Evolutionary conservation across 2,329 filamentous ascomycete species (phyloP), one percentile per base, ranked within the genome.

Genomic region (Colletotrichum eremochloae): DNA sequence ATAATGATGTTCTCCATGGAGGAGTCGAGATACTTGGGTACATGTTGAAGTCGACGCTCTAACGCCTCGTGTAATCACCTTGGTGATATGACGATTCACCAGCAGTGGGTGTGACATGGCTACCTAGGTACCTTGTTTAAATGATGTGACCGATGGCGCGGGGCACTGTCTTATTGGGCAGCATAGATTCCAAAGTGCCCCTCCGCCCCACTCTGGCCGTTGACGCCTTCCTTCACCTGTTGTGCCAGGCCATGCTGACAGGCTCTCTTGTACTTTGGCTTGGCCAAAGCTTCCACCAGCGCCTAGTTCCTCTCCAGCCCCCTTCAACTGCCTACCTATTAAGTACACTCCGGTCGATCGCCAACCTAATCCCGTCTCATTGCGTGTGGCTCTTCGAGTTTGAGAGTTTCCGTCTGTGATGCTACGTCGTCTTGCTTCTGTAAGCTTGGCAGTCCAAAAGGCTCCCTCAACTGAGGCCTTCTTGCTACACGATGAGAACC

Each of bases 1-100:
- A 97, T 95, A 80, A 95, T 93, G 79, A 95, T 91, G 75, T 88
- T 87, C 79, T 89, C 85, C 5, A 33, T n/a, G 24, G 24, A 44
- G 18, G 50, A 18, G 29, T 31, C 8, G 29, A 15, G 5, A 40
- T 40, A 18, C 40, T 55, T 63, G 12, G 20, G 58, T 68, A 63
- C 4, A 38, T 63, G 36, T 68, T 31, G 12, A 63, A 46, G 31
- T 38, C 65, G 66, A 56, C 58, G 56, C 48, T 44, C 33, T 46
- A 29, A 24, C 58, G 58, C 11, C 14, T 44, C 3, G 11, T 40
- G 14, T 5, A 33, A 11, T 55, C 29, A 5, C 50, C 3, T 31
- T 33, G n/a, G 14, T 31, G 56, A 42, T 4, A 42, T 18, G 40
- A 33, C 24, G 38, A 48, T 57, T 63, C 44, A 36, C 68, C n/a